Conservation (phyloP, 2,329 filamentous ascomycete genomes). For the Phaeosphaeria sp. region DNA sequence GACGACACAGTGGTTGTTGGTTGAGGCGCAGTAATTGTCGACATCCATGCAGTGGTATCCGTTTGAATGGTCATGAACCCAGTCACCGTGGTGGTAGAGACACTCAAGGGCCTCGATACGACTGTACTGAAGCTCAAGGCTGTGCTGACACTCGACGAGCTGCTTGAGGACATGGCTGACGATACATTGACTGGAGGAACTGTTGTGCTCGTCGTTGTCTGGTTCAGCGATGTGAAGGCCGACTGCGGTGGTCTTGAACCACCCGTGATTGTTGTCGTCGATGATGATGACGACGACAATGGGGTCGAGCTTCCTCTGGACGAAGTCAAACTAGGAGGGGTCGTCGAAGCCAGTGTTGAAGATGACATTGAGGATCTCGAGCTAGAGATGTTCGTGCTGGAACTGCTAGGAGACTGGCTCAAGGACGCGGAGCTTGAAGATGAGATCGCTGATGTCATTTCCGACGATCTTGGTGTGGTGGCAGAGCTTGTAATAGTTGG, state of each 20-base stretch:
- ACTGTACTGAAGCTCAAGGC: not conserved
- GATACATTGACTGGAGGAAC: not conserved
- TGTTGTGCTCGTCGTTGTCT: not conserved
- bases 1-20: not conserved
- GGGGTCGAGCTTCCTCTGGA: not conserved
- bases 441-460: not conserved
- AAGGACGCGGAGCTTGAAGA: not conserved
- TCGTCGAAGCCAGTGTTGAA: not conserved
- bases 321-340: not conserved
- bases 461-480: not conserved
- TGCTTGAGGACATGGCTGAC: not conserved
- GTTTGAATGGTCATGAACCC: constrained; percentile 11
- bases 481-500: not conserved
- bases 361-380: not conserved
- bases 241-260: not conserved
- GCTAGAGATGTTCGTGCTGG: not conserved
- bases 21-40: not conserved
- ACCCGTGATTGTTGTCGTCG: not conserved
- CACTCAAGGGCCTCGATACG: not conserved
- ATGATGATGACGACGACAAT: not conserved
- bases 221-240: not conserved
- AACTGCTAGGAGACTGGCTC: not conserved
- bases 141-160: not conserved
- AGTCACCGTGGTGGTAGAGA: not conserved
- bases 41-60: constrained; percentile 1